Percentiles rank a stretch among this genome's conserved stretches.
These are phyloP conservation scores for Cytospora chrysosperma DNA, from an alignment of 2,329 filamentous ascomycete species.

Conservation along the genomic window DNA sequence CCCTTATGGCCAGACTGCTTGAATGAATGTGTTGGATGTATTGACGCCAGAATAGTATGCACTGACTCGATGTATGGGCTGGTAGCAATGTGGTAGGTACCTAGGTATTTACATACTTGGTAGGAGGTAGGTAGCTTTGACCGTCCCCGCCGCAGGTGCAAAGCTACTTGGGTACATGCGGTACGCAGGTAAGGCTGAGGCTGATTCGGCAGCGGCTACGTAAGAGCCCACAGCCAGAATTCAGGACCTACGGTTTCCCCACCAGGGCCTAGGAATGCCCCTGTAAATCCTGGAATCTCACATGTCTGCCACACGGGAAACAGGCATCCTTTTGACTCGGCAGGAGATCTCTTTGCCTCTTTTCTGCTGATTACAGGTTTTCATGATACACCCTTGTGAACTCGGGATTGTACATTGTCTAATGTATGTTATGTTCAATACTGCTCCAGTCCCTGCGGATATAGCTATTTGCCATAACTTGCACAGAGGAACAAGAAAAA, in stretches of 20 bases:
- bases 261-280: neutral
- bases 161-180: neutral
- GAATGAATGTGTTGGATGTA: neutral
- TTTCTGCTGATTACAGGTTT: neutral
- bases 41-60: neutral
- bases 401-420: neutral
- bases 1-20: neutral
- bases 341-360: neutral
- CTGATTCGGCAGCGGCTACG: neutral
- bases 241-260: neutral
- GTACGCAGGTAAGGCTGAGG: neutral
- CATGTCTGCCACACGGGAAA: neutral
- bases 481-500: neutral
- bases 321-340: neutral
- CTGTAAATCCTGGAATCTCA: neutral
- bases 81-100: neutral
- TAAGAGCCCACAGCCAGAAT: neutral
- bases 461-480: neutral
- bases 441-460: slow-evolving; percentile 15
- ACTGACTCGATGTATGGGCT: neutral
- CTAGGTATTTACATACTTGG: too few species aligned
- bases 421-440: neutral
- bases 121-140: neutral
- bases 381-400: neutral
- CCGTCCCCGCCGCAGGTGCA: neutral